Evolutionary conservation across 2,329 filamentous ascomycete genomes (phyloP).

Genomic region (Sporothrix phasma): DNA sequence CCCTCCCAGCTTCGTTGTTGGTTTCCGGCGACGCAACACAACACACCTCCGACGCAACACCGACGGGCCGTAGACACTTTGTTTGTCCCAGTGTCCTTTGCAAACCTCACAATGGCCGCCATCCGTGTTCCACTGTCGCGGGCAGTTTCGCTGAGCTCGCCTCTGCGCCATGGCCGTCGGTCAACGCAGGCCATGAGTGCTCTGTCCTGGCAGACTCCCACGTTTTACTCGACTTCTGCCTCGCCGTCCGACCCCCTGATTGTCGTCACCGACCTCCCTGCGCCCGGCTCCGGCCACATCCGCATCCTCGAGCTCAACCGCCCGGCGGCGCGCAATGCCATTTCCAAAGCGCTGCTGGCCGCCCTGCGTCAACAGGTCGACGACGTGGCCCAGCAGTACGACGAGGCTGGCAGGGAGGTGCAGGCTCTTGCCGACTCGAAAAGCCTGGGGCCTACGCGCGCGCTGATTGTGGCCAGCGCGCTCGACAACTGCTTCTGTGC

Average conservation of each 20-base stretch:
- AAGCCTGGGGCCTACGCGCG: slow-evolving; percentile 51
- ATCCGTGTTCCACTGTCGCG: not conserved
- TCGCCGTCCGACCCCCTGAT: slow-evolving; percentile 42
- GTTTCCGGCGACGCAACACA: not conserved
- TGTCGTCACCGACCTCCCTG: slow-evolving; percentile 63
- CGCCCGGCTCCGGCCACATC: slow-evolving; percentile 73
- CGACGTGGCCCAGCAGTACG: slow-evolving; percentile 56
- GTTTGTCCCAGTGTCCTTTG: too few species aligned
- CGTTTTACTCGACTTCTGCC: slow-evolving; percentile 20
- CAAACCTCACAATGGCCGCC: not conserved
- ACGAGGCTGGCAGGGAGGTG: slow-evolving; percentile 43
- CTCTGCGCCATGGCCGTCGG: slow-evolving; percentile 46
- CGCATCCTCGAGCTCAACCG: slow-evolving; percentile 81
- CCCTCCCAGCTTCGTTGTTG: not conserved
- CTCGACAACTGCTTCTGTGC: slow-evolving; percentile 87
- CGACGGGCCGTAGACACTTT: not conserved
- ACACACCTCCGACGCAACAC: not conserved
- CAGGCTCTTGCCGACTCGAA: slow-evolving; percentile 32
- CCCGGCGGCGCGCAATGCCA: slow-evolving; percentile 77
- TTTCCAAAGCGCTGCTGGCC: slow-evolving; percentile 67
- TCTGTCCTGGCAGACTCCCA: not conserved
- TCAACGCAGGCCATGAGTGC: slow-evolving; percentile 25
- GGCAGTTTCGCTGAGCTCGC: slow-evolving; percentile 53
- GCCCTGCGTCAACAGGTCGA: slow-evolving; percentile 64
- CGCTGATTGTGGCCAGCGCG: slow-evolving; percentile 73